Evolutionary conservation across 2,329 filamentous ascomycete genomes (phyloP).

Genomic region (Ophiobolus disseminans): DNA sequence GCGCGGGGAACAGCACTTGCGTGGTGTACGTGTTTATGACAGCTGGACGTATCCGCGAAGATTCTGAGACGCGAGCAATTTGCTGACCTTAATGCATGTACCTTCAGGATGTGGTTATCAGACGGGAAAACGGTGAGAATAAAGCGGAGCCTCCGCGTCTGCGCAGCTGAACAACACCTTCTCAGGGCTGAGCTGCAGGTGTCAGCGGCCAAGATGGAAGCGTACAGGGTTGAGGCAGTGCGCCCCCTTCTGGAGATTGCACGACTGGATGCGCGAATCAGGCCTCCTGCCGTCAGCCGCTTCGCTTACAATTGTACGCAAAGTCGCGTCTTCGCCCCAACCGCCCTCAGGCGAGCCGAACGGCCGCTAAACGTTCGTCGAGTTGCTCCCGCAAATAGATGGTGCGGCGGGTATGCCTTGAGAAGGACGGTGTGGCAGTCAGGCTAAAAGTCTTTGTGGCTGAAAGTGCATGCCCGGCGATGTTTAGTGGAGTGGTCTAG

Average conservation of each 20-base stretch:
- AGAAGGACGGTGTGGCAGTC: not conserved
- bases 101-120: too few species aligned
- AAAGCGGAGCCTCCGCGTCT: not conserved
- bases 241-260: slow-evolving; percentile 7
- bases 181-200: slow-evolving; percentile 21
- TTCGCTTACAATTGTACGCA: slow-evolving; percentile 12
- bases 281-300: slow-evolving; percentile 6
- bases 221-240: slow-evolving; percentile 22
- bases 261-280: slow-evolving; percentile 8
- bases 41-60: too few species aligned
- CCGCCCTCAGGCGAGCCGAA: not conserved
- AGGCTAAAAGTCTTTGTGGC: not conserved
- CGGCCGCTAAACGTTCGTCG: not conserved
- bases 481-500: not conserved
- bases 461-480: not conserved
- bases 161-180: slow-evolving; percentile 18
- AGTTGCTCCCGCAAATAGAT: slow-evolving; percentile 5
- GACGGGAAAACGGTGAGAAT: slow-evolving; percentile 7
- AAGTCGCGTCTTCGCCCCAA: not conserved
- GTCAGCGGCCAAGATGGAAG: slow-evolving; percentile 19
- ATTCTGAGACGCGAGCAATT: too few species aligned
- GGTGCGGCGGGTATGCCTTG: not conserved
- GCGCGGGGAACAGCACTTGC: too few species aligned
- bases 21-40: too few species aligned
- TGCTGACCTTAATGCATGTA: too few species aligned